Evolutionary conservation across 2,329 filamentous ascomycete genomes (phyloP).

Genomic region (Cladosporium velox): DNA sequence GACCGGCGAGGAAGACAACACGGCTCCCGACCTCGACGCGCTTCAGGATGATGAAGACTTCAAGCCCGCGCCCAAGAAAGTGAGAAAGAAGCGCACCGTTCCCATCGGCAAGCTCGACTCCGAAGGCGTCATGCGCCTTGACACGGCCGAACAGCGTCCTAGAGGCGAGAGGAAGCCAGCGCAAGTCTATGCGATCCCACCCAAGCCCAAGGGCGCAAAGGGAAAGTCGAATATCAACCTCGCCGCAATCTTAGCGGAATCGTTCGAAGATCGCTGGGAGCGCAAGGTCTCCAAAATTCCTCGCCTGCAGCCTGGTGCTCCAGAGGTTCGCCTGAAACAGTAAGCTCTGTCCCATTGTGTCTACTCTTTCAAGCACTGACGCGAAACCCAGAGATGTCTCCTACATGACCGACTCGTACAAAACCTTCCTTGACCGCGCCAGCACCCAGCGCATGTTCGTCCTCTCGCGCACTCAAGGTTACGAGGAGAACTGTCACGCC

Average conservation of each 20-base stretch:
- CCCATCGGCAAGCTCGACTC: constrained; percentile 16
- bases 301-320: constrained; percentile 24
- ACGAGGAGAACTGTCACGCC: constrained; percentile 48
- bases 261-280: constrained; percentile 18
- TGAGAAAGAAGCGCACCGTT: background rate
- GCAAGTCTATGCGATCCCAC: constrained; percentile 8
- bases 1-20: background rate
- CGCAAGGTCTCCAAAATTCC: constrained; percentile 12
- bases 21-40: background rate
- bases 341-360: constrained; percentile 17
- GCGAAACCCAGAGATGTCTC: constrained; percentile 20
- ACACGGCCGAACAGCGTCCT: constrained; percentile 2
- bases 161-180: constrained; percentile 14
- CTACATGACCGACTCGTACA: constrained; percentile 26
- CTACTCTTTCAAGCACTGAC: background rate
- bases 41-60: background rate
- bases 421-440: constrained; percentile 28
- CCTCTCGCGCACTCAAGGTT: constrained; percentile 51
- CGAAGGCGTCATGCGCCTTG: constrained; percentile 17
- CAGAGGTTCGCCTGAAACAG: constrained; percentile 30
- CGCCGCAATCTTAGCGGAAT: constrained; percentile 12
- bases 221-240: background rate
- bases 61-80: constrained; percentile 10
- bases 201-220: background rate
- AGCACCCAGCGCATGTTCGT: constrained; percentile 54